Percentiles rank a stretch among this genome's conserved stretches.
Conservation (phyloP, 2,329 filamentous ascomycete genomes). For the Epichloe festucae region DNA sequence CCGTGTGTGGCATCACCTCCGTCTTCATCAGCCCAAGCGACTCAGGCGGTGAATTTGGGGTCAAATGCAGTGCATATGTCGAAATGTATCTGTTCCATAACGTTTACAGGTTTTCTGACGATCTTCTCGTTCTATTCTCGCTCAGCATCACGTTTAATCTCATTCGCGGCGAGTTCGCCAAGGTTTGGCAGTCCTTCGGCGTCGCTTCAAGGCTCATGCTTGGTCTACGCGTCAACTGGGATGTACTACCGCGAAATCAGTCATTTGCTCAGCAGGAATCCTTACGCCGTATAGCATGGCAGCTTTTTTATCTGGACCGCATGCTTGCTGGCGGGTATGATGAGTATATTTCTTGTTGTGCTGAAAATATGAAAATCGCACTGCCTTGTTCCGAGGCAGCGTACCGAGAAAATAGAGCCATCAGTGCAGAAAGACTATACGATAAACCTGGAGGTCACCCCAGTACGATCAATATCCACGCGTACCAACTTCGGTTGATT, state of each 20-base stretch:
- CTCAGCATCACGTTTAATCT: slow-evolving; percentile 25
- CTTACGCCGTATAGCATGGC: slow-evolving; percentile 24
- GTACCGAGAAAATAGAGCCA: slow-evolving; percentile 19
- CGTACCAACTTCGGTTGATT: slow-evolving; percentile 22
- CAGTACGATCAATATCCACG: slow-evolving; percentile 19
- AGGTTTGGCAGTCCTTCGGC: slow-evolving; percentile 27
- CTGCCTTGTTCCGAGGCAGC: slow-evolving; percentile 23
- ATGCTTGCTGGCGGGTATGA: slow-evolving; percentile 27
- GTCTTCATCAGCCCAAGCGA: slow-evolving; percentile 22
- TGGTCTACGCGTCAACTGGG: slow-evolving; percentile 28
- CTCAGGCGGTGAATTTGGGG: slow-evolving; percentile 21
- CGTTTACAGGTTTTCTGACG: slow-evolving; percentile 24
- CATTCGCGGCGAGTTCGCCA: slow-evolving; percentile 22
- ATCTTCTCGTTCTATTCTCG: slow-evolving; percentile 21
- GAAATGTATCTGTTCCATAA: slow-evolving; percentile 27
- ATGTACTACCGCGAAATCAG: slow-evolving; percentile 16
- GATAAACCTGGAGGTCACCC: slow-evolving; percentile 15
- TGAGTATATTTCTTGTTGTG: slow-evolving; percentile 24
- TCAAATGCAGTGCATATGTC: slow-evolving; percentile 25
- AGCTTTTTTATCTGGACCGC: slow-evolving; percentile 25
- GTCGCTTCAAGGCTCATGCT: slow-evolving; percentile 24
- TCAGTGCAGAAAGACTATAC: slow-evolving; percentile 19
- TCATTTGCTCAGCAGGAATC: slow-evolving; percentile 24
- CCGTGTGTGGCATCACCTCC: slow-evolving; percentile 25
- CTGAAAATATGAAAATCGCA: slow-evolving; percentile 25